Evolutionary conservation across 176 grass and related monocot genomes (phyloP).

Genomic region (Eragrostis curvula): DNA sequence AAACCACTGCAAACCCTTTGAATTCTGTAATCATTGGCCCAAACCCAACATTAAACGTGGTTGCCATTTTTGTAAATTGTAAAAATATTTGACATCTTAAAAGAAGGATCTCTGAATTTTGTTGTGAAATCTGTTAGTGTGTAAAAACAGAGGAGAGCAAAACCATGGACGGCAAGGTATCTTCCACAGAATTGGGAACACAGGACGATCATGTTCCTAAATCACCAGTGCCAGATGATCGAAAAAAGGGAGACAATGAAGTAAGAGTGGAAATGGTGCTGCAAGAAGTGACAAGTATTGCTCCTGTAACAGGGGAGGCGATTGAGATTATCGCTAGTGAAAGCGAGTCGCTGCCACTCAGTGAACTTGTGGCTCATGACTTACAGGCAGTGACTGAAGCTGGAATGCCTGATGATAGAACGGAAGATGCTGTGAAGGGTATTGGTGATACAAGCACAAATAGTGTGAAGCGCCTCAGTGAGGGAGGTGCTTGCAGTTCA

Average conservation of each 20-base stretch:
- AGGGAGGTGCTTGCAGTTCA: neutral
- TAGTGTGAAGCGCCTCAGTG: neutral
- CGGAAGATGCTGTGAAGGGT: neutral
- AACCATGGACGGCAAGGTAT: neutral
- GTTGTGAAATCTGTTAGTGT: constrained; percentile 9
- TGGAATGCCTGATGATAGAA: neutral
- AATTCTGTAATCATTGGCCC: neutral
- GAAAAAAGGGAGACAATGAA: neutral
- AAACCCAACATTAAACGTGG: neutral
- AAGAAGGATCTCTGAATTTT: neutral
- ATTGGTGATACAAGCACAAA: neutral
- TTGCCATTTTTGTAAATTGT: neutral
- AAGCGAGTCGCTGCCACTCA: neutral
- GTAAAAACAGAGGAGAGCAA: neutral
- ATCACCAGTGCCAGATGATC: neutral
- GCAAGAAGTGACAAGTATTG: neutral
- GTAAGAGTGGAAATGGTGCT: neutral
- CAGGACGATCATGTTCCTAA: neutral
- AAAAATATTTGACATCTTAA: neutral
- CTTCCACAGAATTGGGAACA: neutral
- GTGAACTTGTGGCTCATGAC: constrained; percentile 15
- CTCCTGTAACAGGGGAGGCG: neutral
- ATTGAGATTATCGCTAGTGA: constrained; percentile 4
- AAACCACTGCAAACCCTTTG: neutral
- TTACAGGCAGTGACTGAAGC: neutral